Evolutionary conservation across 179 eudicot species (phyloP), one percentile per base, ranked within the genome.

Genomic region (Actinidia polygama): DNA sequence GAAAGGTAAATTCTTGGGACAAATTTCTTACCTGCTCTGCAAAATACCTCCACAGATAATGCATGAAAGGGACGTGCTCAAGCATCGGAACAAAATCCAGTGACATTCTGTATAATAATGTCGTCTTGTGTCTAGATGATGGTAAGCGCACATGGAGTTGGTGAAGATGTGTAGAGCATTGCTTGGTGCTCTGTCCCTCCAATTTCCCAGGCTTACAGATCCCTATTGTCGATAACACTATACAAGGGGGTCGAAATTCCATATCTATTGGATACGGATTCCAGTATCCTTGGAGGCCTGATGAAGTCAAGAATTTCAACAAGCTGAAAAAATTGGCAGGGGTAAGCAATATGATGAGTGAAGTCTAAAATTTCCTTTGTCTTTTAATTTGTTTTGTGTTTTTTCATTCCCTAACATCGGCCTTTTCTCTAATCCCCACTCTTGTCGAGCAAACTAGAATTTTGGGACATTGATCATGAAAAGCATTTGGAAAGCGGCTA

Each of bases 111-210:
- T 96, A 96, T 68, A 96, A 91, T 80, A 96, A 83, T 79, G 97
- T 87, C 50, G 99, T 96, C 87, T 96, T 96, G 23, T 89, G 71
- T 83, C 90, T 91, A 1, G 97, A 91, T 53, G 98, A 90, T 30
- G 99, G 99, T 78, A 96, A 85, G 87, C 98, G 94, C 19, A 96
- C 98, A 75, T 96, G 99, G 68, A 96, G 97, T 83, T 96, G 99
- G 85, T 96, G 98, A 85, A 96, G 98, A 86, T 96, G 99, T 15
- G 98, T 96, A 10, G 96, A 81, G 62, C 99, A 96, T 71, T 96
- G 95, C 84, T 86, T 84, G 11, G 99, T 87, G 82, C 89, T 94
- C 83, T 93, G 94, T n/a, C 99, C 99, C 84, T 94, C 94, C 79
- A 96, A 82, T 85, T 96, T 94, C 36, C 99, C 98, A 0, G 99